phyloP scores from a whole-genome alignment of 441 rosid genomes.

The Erodium texanum region DNA sequence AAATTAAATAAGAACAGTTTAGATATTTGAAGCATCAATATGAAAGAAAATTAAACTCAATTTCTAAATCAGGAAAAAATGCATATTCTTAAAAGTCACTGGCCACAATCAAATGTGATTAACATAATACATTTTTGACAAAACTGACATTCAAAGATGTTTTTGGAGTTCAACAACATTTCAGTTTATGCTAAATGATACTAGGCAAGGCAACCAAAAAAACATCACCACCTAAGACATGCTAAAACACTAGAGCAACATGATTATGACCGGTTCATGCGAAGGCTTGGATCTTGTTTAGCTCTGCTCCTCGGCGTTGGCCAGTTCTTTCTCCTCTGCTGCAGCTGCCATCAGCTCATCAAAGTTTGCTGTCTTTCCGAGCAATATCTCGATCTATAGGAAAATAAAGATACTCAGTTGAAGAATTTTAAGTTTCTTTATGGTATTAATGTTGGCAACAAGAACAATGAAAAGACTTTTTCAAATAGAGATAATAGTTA shows the following conservation, averaged over 20 bases:
- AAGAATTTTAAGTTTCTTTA: too few relatives aligned
- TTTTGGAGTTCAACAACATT: neutral
- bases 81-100: too few relatives aligned
- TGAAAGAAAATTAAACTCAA: too few relatives aligned
- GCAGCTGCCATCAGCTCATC: constrained; percentile 72
- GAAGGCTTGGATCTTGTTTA: constrained; percentile 15
- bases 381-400: constrained; percentile 47
- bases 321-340: constrained; percentile 37
- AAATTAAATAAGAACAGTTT: too few relatives aligned
- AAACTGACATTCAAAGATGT: neutral
- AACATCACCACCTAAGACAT: neutral
- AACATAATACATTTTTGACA: neutral
- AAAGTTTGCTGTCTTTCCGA: constrained; percentile 54
- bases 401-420: neutral
- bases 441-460: neutral
- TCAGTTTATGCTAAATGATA: neutral
- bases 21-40: too few relatives aligned
- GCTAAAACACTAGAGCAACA: neutral
- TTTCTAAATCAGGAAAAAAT: too few relatives aligned
- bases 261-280: neutral
- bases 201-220: neutral
- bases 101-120: neutral
- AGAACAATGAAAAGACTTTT: too few relatives aligned
- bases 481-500: too few relatives aligned
- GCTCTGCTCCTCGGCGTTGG: constrained; percentile 36